Conservation (phyloP, 129 eudicot species). For the Artemisia argyi region DNA sequence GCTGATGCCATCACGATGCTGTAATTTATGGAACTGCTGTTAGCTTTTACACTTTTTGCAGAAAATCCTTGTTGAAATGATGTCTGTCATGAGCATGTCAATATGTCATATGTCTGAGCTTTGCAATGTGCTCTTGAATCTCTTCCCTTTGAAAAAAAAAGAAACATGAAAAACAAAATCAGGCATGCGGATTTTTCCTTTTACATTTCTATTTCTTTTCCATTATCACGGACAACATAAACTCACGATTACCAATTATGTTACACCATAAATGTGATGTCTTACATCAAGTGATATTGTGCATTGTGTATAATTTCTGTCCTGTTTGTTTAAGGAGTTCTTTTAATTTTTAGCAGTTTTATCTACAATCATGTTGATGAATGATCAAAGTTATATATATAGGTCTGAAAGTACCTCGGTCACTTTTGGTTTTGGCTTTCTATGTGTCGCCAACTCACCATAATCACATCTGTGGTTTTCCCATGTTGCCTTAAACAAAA, state of each 20-base stretch:
- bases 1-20: constrained; percentile 3
- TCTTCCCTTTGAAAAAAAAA: not conserved
- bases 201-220: not conserved
- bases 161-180: not conserved
- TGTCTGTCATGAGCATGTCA: no score
- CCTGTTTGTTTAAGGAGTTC: not conserved
- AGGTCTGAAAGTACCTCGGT: not conserved
- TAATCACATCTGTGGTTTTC: not conserved
- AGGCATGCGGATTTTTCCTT: not conserved
- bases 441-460: not conserved
- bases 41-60: no score
- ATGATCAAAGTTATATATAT: not conserved
- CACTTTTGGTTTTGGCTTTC: constrained; percentile 7
- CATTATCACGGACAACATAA: not conserved
- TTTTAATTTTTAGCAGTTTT: not conserved
- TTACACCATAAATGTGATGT: not conserved
- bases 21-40: constrained; percentile 12
- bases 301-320: constrained; percentile 1
- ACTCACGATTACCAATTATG: not conserved
- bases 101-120: not conserved
- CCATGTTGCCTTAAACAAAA: not conserved
- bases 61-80: no score
- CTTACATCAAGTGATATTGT: not conserved
- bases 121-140: constrained; percentile 6
- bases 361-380: not conserved